Conservation (phyloP, 164 flowering plant species). For the Magnolia officinalis region DNA sequence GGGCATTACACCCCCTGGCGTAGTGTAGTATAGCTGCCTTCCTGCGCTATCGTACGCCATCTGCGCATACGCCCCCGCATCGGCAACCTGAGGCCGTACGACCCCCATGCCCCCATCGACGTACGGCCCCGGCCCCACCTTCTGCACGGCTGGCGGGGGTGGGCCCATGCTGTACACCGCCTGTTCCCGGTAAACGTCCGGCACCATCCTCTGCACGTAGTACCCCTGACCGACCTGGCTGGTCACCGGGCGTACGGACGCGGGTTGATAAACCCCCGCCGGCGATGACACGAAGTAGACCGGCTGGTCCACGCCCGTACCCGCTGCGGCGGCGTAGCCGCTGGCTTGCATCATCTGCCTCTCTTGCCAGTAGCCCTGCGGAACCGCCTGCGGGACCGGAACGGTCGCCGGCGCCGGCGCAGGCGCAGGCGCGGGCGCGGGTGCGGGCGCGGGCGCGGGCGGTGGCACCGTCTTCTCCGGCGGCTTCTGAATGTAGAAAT, state of each 20-base stretch:
- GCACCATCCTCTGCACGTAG: conserved; percentile 47
- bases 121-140: conserved; percentile 2
- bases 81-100: conserved; percentile 15
- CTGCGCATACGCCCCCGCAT: conserved; percentile 29
- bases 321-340: conserved; percentile 25
- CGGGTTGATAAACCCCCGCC: conserved; percentile 24
- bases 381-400: conserved; percentile 14
- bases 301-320: conserved; percentile 32
- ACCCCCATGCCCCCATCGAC: conserved; percentile 5
- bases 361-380: conserved; percentile 34
- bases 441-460: not conserved
- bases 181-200: conserved; percentile 40
- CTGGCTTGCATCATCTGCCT: conserved; percentile 19
- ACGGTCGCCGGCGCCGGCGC: conserved; percentile 12
- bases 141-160: conserved; percentile 9
- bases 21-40: conserved; percentile 59
- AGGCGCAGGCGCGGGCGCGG: conserved; percentile 3
- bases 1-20: conserved; percentile 36
- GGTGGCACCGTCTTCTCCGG: conserved; percentile 8
- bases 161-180: conserved; percentile 35
- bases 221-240: conserved; percentile 46
- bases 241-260: conserved; percentile 30
- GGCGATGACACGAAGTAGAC: conserved; percentile 26
- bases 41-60: conserved; percentile 62
- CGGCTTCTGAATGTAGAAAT: conserved; percentile 21